phyloP scores from a whole-genome alignment of 2,329 filamentous ascomycete species.

The Xylaria sp. region DNA sequence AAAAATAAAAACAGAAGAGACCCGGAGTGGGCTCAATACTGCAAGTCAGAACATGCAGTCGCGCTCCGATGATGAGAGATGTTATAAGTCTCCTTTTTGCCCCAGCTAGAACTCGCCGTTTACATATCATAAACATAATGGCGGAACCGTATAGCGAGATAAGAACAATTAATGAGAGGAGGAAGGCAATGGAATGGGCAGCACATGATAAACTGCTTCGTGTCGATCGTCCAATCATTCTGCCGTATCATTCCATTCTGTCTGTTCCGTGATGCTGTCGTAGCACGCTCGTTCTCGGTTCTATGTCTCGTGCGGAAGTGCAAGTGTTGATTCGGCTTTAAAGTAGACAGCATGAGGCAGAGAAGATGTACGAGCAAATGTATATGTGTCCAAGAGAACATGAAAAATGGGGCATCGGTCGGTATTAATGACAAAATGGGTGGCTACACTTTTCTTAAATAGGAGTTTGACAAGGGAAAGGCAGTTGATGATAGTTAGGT shows the following conservation, averaged over 20 bases:
- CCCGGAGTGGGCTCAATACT: background rate
- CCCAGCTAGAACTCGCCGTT: background rate
- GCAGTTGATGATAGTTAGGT: background rate
- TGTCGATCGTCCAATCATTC: slow-evolving; percentile 15
- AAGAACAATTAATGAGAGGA: background rate
- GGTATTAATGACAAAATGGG: background rate
- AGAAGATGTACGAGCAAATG: background rate
- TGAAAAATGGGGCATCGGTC: background rate
- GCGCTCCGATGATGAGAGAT: background rate
- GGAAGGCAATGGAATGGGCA: slow-evolving; percentile 3
- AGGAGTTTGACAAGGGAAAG: background rate
- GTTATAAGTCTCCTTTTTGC: background rate
- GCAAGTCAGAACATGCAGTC: background rate
- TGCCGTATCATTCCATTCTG: slow-evolving; percentile 4
- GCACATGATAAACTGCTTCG: slow-evolving; percentile 9
- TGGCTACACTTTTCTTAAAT: background rate
- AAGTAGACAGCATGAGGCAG: background rate
- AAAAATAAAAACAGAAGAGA: background rate
- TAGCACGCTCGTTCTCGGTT: slow-evolving; percentile 6
- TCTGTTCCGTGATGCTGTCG: slow-evolving; percentile 3
- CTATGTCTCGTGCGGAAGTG: background rate
- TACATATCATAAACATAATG: background rate
- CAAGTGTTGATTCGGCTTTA: too few species aligned
- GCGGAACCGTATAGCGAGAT: background rate
- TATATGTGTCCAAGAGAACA: background rate